Evolutionary conservation across 148 eudicot genomes (phyloP), one percentile per base, ranked within the genome.

Genomic region (Vaccinium darrowii): DNA sequence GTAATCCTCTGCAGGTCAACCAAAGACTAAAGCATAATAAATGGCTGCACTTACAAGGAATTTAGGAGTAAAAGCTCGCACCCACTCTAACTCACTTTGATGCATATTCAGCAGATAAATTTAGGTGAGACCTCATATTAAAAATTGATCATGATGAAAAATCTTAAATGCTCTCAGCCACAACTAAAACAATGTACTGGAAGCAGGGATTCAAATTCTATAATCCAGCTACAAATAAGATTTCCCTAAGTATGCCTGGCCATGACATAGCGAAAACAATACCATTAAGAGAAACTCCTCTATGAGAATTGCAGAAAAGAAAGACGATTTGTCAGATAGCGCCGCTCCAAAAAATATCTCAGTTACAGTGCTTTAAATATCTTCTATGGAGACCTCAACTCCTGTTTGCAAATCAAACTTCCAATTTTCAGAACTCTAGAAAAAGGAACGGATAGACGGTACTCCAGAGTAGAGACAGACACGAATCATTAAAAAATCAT

Each of bases 291-390:
- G 49, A 54, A 83, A 49, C n/a, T 84, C 39, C 25, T 52, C 47
- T 33, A 43, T 11, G 33, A 49, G 39, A 78, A 73, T 81, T 25
- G n/a, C 27, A 83, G 9, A 52, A 58, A 76, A 85, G 52, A 71
- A 57, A 62, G 18, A 93, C 98, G 96, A 87, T 93, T 95, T 84
- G 93, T 95, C 85, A 92, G 90, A 88, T 97, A 95, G 14, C 98
- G 93, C 83, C 90, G 93, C 91, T 97, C 95, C 88, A 94, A 30
- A 86, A 87, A 97, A 90, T 18, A 97, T 81, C 85, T 91, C 94
- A 87, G 88, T 84, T 75, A 93, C 96, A 18, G 87, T 82, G 13
- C 53, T 71, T 78, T 90, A 90, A 78, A 94, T 93, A 81, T 93
- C 98, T 83, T 91, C 93, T 74, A 25, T 27, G 65, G 99, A 92